These are phyloP conservation scores for Termitomyces heimii DNA, from an alignment of 768 basidiomycete genomes.

Conservation along the genomic window DNA sequence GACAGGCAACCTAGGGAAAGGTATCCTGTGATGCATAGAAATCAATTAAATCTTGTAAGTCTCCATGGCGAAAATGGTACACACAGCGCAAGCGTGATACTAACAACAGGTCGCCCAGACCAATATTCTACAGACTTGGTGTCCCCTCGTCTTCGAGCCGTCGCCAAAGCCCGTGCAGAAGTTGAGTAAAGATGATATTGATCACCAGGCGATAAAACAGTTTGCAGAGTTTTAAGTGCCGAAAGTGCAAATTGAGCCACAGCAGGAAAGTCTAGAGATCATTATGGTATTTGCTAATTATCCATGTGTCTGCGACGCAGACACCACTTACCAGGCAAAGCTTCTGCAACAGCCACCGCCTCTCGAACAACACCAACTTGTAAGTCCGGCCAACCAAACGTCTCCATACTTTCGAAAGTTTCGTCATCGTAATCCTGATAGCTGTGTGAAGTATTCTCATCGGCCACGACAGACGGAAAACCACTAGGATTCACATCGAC, in stretches of 20 bases:
- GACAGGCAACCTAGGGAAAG: slow-evolving; percentile 62
- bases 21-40: slow-evolving; percentile 40
- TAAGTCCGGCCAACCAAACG: slow-evolving; percentile 91
- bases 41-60: slow-evolving; percentile 2
- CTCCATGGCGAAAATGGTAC: slow-evolving; percentile 17
- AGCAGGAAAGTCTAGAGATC: slow-evolving; percentile 62
- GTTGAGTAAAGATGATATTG: slow-evolving; percentile 77
- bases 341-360: slow-evolving; percentile 86
- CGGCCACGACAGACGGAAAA: background rate
- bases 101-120: slow-evolving; percentile 76
- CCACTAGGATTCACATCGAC: slow-evolving; percentile 22
- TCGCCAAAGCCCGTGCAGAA: slow-evolving; percentile 64
- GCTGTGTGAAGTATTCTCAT: background rate
- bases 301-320: background rate
- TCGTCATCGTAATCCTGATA: slow-evolving; percentile 32
- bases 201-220: slow-evolving; percentile 65
- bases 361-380: slow-evolving; percentile 93
- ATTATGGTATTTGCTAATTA: slow-evolving; percentile 1
- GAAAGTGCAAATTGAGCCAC: slow-evolving; percentile 91
- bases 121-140: slow-evolving; percentile 74
- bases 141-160: slow-evolving; percentile 75
- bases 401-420: slow-evolving; percentile 35
- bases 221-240: slow-evolving; percentile 68
- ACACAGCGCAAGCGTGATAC: slow-evolving; percentile 74
- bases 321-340: slow-evolving; percentile 69